Percentiles rank a stretch among this genome's conserved stretches.
Evolutionary conservation across 2,329 filamentous ascomycete genomes (phyloP).

Genomic region (Ambrosiella beaveri): DNA sequence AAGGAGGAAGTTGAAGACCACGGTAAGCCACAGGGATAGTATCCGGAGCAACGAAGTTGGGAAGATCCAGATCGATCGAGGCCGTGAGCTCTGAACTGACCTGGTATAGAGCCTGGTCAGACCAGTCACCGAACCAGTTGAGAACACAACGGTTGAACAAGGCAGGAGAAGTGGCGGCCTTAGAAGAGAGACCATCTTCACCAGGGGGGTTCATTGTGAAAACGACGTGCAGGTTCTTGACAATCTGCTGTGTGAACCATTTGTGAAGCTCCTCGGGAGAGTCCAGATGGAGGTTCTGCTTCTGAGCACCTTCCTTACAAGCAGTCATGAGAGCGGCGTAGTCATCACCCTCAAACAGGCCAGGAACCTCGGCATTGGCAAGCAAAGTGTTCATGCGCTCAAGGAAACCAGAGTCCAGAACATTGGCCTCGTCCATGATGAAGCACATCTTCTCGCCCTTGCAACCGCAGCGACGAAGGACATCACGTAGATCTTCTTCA

Average conservation of each 20-base stretch:
- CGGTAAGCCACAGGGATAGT: constrained; percentile 87
- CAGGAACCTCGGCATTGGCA: constrained; percentile 97
- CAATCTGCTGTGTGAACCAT: constrained; percentile 99
- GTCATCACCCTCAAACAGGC: constrained; percentile 97
- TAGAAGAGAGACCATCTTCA: constrained; percentile 83
- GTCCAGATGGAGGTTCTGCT: constrained; percentile 85
- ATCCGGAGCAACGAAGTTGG: constrained; percentile 72
- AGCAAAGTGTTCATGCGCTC: constrained; percentile 98
- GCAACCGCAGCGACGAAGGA: constrained; percentile 83
- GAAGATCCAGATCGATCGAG: constrained; percentile 83
- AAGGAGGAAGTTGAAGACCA: constrained; percentile 65
- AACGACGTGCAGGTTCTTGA: constrained; percentile 96
- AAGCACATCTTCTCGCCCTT: constrained; percentile 99
- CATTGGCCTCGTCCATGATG: constrained; percentile 99
- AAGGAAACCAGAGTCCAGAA: constrained; percentile 93
- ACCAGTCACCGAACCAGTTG: constrained; percentile 99
- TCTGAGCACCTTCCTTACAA: constrained; percentile 94
- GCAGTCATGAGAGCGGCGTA: constrained; percentile 97
- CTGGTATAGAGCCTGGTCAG: constrained; percentile 95
- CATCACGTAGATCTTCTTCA: constrained; percentile 88
- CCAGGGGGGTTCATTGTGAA: constrained; percentile 97
- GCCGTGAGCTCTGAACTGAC: constrained; percentile 90
- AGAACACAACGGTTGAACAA: constrained; percentile 99
- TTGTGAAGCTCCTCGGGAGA: constrained; percentile 99
- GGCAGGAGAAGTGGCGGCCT: constrained; percentile 91